Percentiles rank a stretch among this genome's conserved stretches.
Conservation (phyloP, 768 basidiomycete species). For the Trametes cinnabarina region DNA sequence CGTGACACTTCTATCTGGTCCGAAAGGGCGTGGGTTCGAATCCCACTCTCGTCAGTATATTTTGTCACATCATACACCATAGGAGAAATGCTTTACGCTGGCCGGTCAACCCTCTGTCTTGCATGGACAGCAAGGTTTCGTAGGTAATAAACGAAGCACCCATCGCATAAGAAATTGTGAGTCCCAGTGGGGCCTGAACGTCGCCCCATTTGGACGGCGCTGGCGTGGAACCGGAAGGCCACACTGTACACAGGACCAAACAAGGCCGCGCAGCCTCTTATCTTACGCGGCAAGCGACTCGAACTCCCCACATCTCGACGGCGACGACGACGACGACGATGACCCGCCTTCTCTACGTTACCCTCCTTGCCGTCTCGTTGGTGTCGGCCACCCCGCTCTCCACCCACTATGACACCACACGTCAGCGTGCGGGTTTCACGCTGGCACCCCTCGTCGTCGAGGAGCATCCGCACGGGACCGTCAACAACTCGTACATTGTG, state of each 20-base stretch:
- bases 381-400: constrained; percentile 47
- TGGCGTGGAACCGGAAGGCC: constrained; percentile 9
- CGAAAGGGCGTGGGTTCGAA: constrained; percentile 52
- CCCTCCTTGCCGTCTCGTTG: constrained; percentile 39
- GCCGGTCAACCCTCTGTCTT: too few relatives aligned
- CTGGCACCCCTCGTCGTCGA: constrained; percentile 60
- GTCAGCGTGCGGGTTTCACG: constrained; percentile 42
- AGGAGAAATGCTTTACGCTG: too few relatives aligned
- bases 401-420: constrained; percentile 36
- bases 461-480: constrained; percentile 63
- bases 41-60: constrained; percentile 36
- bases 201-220: constrained; percentile 4
- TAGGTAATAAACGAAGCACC: not conserved
- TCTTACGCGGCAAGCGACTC: constrained; percentile 1
- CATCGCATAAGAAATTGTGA: not conserved
- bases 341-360: constrained; percentile 30
- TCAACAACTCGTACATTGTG: constrained; percentile 95
- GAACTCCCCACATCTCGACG: constrained; percentile 4
- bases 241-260: constrained; percentile 22
- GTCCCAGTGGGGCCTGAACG: not conserved
- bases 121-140: too few relatives aligned
- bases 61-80: too few relatives aligned
- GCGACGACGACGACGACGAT: constrained; percentile 26
- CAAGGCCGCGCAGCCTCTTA: constrained; percentile 22
- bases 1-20: constrained; percentile 32